Percentiles rank a stretch among this genome's conserved stretches.
Conservation (phyloP, 2,329 filamentous ascomycete genomes). For the Exophiala alcalophila region DNA sequence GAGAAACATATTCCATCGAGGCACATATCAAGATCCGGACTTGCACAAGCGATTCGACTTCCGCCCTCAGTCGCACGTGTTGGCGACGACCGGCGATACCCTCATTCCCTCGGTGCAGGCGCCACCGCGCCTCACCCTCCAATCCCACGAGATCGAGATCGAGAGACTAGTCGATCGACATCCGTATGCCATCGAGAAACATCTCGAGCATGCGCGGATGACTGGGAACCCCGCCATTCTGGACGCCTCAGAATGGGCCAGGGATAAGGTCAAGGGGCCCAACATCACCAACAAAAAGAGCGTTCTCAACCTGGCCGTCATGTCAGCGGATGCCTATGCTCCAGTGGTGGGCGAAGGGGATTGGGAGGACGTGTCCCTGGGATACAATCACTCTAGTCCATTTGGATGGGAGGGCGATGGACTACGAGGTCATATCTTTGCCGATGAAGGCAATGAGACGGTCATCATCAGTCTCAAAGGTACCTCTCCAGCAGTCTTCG, state of each 20-base stretch:
- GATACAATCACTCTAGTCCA: constrained; percentile 80
- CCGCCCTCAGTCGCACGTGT: constrained; percentile 37
- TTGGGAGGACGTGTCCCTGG: constrained; percentile 76
- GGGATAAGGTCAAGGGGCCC: constrained; percentile 74
- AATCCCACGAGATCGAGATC: constrained; percentile 66
- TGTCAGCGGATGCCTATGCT: constrained; percentile 88
- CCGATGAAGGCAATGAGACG: constrained; percentile 79
- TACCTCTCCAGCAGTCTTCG: constrained; percentile 84
- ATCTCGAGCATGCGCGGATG: constrained; percentile 69
- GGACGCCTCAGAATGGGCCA: constrained; percentile 73
- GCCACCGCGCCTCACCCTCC: constrained; percentile 56
- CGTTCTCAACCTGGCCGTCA: constrained; percentile 77
- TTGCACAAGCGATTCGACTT: constrained; percentile 72
- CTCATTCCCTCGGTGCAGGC: constrained; percentile 46
- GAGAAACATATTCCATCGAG: constrained; percentile 90
- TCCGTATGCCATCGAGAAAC: constrained; percentile 70
- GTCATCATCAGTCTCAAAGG: constrained; percentile 92
- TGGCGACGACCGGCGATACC: constrained; percentile 58
- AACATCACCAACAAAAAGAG: constrained; percentile 83
- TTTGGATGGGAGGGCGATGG: constrained; percentile 94
- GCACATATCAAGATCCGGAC: constrained; percentile 71
- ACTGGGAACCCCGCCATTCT: constrained; percentile 66
- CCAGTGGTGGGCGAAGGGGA: constrained; percentile 66
- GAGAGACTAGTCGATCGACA: constrained; percentile 78
- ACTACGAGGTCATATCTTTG: constrained; percentile 86